Conservation (phyloP, 2,329 filamentous ascomycete genomes). For the Hypoxylon sp. region DNA sequence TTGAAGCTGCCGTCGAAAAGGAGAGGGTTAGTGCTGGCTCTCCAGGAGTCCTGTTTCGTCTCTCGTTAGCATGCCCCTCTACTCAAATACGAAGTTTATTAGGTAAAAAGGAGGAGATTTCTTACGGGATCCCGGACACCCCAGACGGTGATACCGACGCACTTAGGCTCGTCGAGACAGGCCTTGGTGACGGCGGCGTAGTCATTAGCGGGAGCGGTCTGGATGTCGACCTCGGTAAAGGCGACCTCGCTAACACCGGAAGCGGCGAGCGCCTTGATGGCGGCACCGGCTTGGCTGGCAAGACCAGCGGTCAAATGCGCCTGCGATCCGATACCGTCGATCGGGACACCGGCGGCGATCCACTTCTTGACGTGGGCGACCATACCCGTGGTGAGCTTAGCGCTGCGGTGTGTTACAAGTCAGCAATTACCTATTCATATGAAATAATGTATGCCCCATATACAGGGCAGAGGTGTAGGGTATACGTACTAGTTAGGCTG, state of each 20-base stretch:
- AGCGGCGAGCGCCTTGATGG: slow-evolving; percentile 62
- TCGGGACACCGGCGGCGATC: slow-evolving; percentile 70
- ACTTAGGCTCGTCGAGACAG: slow-evolving; percentile 69
- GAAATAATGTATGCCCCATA: too few relatives aligned
- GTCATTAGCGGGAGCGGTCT: slow-evolving; percentile 65
- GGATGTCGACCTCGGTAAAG: slow-evolving; percentile 75
- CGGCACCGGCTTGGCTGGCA: slow-evolving; percentile 56
- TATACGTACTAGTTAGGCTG: slow-evolving; percentile 58
- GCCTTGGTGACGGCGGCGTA: slow-evolving; percentile 70
- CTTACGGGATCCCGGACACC: slow-evolving; percentile 61
- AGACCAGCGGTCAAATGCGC: slow-evolving; percentile 60
- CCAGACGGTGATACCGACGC: slow-evolving; percentile 76
- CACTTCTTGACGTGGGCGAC: slow-evolving; percentile 71
- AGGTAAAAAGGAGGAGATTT: slow-evolving; percentile 12
- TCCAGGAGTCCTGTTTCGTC: slow-evolving; percentile 62
- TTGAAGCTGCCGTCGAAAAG: slow-evolving; percentile 66
- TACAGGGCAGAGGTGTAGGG: background rate
- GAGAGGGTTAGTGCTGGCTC: slow-evolving; percentile 62
- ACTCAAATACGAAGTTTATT: background rate
- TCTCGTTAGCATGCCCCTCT: slow-evolving; percentile 15
- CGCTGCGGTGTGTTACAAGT: slow-evolving; percentile 35
- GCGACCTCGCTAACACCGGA: slow-evolving; percentile 64
- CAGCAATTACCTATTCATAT: slow-evolving; percentile 2
- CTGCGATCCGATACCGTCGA: slow-evolving; percentile 70
- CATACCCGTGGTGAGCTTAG: slow-evolving; percentile 68